Conservation (phyloP, 2,329 filamentous ascomycete species). For the Pseudogymnoascus sp. region DNA sequence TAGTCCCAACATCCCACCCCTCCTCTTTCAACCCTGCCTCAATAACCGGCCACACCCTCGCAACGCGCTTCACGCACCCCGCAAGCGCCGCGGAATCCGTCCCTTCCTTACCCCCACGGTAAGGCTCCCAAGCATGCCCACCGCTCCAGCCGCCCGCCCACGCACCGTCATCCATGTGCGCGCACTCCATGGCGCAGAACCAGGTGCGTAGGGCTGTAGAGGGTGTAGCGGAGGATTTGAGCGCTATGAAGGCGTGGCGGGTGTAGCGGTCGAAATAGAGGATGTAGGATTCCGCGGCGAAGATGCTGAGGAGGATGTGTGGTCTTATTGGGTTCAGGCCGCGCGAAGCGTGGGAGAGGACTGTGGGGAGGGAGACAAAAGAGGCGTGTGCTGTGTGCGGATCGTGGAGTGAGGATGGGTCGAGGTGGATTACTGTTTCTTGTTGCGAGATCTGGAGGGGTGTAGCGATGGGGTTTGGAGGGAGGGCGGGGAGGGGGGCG, state of each 20-base stretch:
- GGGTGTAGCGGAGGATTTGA: not conserved
- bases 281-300: conserved; percentile 39
- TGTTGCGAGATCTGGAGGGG: not conserved
- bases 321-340: conserved; percentile 31
- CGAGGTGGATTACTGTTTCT: not conserved
- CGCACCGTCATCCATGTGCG: conserved; percentile 18
- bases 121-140: not conserved
- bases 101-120: not conserved
- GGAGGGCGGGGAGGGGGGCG: not conserved
- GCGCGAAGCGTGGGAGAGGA: not conserved
- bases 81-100: not conserved
- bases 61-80: not conserved
- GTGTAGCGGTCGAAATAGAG: conserved; percentile 18
- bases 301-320: conserved; percentile 43
- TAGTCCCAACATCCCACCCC: conserved; percentile 59
- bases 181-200: conserved; percentile 48
- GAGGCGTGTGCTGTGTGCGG: not conserved
- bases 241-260: not conserved
- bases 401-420: not conserved
- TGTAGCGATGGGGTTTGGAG: not conserved
- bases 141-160: not conserved
- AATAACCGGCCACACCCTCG: not conserved
- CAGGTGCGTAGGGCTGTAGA: conserved; percentile 43
- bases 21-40: conserved; percentile 31
- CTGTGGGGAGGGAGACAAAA: not conserved